phyloP scores from a whole-genome alignment of 164 flowering plant genomes.

The Protea cynaroides region DNA sequence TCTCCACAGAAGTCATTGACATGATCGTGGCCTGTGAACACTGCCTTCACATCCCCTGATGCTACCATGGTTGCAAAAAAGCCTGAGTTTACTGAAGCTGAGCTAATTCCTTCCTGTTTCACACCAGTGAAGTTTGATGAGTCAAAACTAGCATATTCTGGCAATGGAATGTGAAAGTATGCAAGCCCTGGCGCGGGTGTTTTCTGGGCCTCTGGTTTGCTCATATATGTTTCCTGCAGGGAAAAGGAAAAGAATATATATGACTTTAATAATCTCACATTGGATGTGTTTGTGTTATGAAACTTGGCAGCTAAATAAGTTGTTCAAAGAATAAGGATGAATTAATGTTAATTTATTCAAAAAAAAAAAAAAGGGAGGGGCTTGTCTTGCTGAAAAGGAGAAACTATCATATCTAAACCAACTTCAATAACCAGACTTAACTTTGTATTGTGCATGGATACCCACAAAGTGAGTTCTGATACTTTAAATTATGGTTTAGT shows the following conservation, averaged over 20 bases:
- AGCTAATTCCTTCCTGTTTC: constrained; percentile 75
- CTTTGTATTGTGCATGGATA: too few species aligned
- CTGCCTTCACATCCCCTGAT: constrained; percentile 89
- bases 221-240: constrained; percentile 55
- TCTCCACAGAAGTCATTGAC: constrained; percentile 88
- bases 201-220: constrained; percentile 43
- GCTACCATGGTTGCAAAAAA: constrained; percentile 76
- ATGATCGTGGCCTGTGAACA: constrained; percentile 86
- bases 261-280: not conserved
- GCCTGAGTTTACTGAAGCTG: constrained; percentile 84
- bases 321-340: too few species aligned
- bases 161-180: constrained; percentile 92
- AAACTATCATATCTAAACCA: too few species aligned
- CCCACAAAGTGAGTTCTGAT: too few species aligned
- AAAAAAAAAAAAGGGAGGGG: too few species aligned
- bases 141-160: constrained; percentile 64
- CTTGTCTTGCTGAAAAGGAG: too few species aligned
- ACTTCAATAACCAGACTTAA: too few species aligned
- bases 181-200: constrained; percentile 75
- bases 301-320: too few species aligned
- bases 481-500: too few species aligned
- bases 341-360: too few species aligned
- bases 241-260: constrained; percentile 2
- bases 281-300: too few species aligned
- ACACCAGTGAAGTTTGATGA: constrained; percentile 78